Evolutionary conservation across 192 early-diverging fungal genomes (phyloP).

Genomic region (Backusella liffmaniae): DNA sequence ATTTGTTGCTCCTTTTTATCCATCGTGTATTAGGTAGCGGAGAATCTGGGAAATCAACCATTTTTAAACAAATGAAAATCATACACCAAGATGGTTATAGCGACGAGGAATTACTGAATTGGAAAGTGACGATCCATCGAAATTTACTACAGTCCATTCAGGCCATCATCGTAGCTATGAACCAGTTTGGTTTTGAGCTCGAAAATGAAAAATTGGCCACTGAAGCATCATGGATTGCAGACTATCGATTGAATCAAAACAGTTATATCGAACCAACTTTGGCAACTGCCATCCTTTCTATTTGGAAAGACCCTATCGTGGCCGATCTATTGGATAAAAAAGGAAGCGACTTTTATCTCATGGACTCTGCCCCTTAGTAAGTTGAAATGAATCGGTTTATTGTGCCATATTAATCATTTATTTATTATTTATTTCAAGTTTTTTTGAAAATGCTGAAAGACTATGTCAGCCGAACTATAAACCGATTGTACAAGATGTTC

Average conservation of each 20-base stretch:
- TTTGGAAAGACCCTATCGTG: constrained; percentile 73
- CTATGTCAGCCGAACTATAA: constrained; percentile 81
- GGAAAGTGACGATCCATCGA: constrained; percentile 79
- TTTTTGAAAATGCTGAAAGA: constrained; percentile 87
- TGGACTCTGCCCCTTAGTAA: constrained; percentile 92
- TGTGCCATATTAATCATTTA: not conserved
- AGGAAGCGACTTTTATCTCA: constrained; percentile 79
- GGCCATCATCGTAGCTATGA: constrained; percentile 70
- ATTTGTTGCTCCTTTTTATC: not conserved
- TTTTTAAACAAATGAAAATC: constrained; percentile 98
- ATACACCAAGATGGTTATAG: constrained; percentile 94
- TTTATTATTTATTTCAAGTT: constrained; percentile 47
- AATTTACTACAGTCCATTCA: constrained; percentile 85
- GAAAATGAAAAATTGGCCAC: constrained; percentile 21
- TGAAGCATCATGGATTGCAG: not conserved
- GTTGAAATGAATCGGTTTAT: constrained; percentile 15
- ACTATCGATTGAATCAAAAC: constrained; percentile 7
- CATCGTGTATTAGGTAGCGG: constrained; percentile 64
- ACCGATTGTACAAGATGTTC: constrained; percentile 92
- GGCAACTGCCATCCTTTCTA: constrained; percentile 63
- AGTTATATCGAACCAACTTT: constrained; percentile 34
- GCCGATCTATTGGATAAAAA: constrained; percentile 65
- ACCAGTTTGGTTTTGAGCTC: constrained; percentile 56
- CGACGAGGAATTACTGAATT: constrained; percentile 72
- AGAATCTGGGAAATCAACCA: constrained; percentile 95